phyloP scores from a whole-genome alignment of 2,329 filamentous ascomycete species.

The Conoideocrella luteorostrata region DNA sequence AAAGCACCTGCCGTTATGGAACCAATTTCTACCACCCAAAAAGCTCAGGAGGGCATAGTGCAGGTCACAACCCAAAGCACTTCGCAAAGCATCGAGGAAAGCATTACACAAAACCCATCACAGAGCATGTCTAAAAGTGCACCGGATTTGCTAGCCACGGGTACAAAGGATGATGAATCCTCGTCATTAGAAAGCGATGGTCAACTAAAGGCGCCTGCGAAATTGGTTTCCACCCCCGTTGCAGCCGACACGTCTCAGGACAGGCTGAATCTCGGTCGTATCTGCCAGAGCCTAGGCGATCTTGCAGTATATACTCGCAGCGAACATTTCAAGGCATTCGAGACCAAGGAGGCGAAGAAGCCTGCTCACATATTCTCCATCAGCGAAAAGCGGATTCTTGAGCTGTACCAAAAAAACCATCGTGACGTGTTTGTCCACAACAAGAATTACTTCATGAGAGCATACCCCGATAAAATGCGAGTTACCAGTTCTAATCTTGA shows the following conservation, averaged over 20 bases:
- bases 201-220: constrained; percentile 9
- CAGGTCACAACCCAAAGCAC: constrained; percentile 20
- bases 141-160: constrained; percentile 23
- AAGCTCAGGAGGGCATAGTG: background rate
- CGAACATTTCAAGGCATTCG: constrained; percentile 70
- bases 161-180: constrained; percentile 29
- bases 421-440: constrained; percentile 83
- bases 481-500: constrained; percentile 92
- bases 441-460: constrained; percentile 78
- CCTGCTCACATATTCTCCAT: constrained; percentile 79
- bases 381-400: constrained; percentile 68
- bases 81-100: constrained; percentile 3
- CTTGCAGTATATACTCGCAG: constrained; percentile 84
- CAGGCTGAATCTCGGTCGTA: constrained; percentile 44
- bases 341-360: constrained; percentile 54
- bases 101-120: background rate
- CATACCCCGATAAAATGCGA: constrained; percentile 75
- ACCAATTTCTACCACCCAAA: background rate
- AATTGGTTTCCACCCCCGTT: constrained; percentile 3
- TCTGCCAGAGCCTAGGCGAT: constrained; percentile 64
- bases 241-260: constrained; percentile 11
- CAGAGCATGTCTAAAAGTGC: constrained; percentile 2
- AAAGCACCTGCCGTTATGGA: constrained; percentile 37
- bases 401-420: constrained; percentile 53
- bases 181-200: constrained; percentile 39